A percentile compares a stretch with the other conserved stretches of the same genome.
These are phyloP conservation scores for Hemileccinum impolitum DNA, from an alignment of 768 basidiomycete genomes.

Conservation along the genomic window DNA sequence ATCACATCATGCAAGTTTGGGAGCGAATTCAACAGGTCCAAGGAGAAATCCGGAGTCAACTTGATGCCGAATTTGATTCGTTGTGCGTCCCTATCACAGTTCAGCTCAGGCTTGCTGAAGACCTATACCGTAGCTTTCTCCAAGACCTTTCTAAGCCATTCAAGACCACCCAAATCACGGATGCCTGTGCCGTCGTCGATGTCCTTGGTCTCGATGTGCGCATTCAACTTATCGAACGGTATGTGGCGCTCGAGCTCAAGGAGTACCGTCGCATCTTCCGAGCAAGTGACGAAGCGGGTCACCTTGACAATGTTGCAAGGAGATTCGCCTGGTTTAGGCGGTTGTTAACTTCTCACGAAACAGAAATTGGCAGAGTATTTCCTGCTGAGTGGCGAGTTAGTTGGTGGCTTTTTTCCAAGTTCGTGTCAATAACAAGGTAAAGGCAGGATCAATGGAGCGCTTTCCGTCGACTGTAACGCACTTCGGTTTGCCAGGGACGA, in stretches of 20 bases:
- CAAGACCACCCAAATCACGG: slow-evolving; percentile 62
- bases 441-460: background rate
- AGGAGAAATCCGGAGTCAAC: slow-evolving; percentile 70
- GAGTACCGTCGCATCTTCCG: slow-evolving; percentile 97
- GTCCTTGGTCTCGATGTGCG: slow-evolving; percentile 85
- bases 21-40: slow-evolving; percentile 79
- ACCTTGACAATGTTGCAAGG: slow-evolving; percentile 89
- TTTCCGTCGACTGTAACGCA: background rate
- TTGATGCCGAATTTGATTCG: slow-evolving; percentile 88
- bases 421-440: slow-evolving; percentile 88
- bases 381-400: slow-evolving; percentile 84
- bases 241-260: slow-evolving; percentile 84
- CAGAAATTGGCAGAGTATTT: slow-evolving; percentile 81
- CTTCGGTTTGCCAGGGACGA: slow-evolving; percentile 60
- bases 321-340: slow-evolving; percentile 96
- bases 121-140: slow-evolving; percentile 55
- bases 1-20: slow-evolving; percentile 73
- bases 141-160: slow-evolving; percentile 70
- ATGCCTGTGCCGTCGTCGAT: slow-evolving; percentile 88
- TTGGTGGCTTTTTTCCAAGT: slow-evolving; percentile 77
- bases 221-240: slow-evolving; percentile 78
- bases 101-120: background rate
- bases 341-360: slow-evolving; percentile 78
- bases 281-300: slow-evolving; percentile 90
- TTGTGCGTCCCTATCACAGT: slow-evolving; percentile 60